phyloP scores from a whole-genome alignment of 495 filamentous ascomycete genomes.

The Neurospora sublineolata region DNA sequence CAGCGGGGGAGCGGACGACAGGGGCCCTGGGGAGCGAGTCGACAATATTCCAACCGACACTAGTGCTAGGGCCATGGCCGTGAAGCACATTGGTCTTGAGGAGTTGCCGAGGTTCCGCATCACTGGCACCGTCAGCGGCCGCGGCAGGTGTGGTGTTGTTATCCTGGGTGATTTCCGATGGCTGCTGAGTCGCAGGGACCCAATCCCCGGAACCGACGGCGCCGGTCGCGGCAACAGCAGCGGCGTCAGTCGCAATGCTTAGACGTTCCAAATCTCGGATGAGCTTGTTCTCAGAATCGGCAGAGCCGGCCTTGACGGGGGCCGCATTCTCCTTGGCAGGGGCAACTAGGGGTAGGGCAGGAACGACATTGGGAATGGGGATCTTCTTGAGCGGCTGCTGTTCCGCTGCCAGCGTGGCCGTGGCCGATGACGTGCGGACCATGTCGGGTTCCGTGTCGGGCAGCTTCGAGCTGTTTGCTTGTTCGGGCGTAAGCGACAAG shows the following conservation, averaged over 20 bases:
- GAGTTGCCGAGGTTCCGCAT: neutral
- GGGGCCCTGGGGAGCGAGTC: neutral
- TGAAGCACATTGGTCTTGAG: neutral
- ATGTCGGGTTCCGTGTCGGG: neutral
- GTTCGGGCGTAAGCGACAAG: neutral
- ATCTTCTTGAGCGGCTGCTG: neutral
- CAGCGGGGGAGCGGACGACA: constrained; percentile 9
- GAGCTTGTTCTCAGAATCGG: constrained; percentile 1
- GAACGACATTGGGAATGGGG: constrained; percentile 9
- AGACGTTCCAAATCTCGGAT: neutral
- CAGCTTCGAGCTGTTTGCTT: neutral
- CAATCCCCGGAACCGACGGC: neutral
- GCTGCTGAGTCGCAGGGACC: neutral
- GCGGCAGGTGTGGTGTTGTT: neutral
- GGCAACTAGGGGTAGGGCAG: constrained; percentile 10
- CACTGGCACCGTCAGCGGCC: neutral
- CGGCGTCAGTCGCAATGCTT: neutral
- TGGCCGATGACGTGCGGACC: constrained; percentile 7
- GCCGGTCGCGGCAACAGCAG: neutral
- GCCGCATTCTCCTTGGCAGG: constrained; percentile 6
- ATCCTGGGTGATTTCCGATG: neutral
- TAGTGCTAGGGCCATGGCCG: neutral
- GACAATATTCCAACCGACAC: neutral
- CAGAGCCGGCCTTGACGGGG: neutral
- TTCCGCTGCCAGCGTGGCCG: neutral